Conservation (phyloP, 352 stramenopile species). For the Elongisporangium anandrum region DNA sequence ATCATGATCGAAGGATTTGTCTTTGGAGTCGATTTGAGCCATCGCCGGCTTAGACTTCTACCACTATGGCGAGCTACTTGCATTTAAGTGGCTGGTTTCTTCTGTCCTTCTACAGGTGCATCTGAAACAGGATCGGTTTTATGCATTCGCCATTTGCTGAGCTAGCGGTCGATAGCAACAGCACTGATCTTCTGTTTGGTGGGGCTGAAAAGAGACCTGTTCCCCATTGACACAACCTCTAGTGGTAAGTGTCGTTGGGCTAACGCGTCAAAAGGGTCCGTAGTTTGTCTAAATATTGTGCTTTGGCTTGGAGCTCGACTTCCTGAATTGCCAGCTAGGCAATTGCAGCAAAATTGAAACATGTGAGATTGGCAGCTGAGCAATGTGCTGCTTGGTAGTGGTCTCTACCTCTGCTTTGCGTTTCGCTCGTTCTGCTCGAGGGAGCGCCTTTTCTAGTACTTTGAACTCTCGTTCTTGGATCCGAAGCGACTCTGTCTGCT, state of each 20-base stretch:
- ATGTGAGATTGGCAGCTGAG: neutral
- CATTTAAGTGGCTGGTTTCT: too few species aligned
- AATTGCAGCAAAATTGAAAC: slow-evolving; percentile 3
- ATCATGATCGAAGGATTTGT: too few species aligned
- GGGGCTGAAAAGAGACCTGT: too few species aligned
- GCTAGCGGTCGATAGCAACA: too few species aligned
- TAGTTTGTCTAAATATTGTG: slow-evolving; percentile 64
- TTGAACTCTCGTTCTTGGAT: slow-evolving; percentile 39
- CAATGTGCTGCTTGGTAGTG: neutral
- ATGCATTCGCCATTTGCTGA: too few species aligned
- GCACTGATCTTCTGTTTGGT: too few species aligned
- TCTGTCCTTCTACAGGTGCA: too few species aligned
- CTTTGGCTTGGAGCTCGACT: slow-evolving; percentile 61
- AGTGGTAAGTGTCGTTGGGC: neutral
- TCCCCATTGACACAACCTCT: too few species aligned
- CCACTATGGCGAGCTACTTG: too few species aligned
- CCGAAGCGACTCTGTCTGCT: slow-evolving; percentile 24
- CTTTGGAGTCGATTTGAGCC: too few species aligned
- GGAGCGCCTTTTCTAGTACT: slow-evolving; percentile 41
- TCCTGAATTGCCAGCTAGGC: slow-evolving; percentile 56
- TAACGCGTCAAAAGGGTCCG: slow-evolving; percentile 30
- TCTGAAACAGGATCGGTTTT: too few species aligned
- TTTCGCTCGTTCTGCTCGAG: slow-evolving; percentile 34
- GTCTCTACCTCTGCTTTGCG: slow-evolving; percentile 56
- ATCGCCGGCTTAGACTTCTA: too few species aligned